A percentile compares a stretch with the other conserved stretches of the same genome.
Evolutionary conservation across 2,329 filamentous ascomycete genomes (phyloP).

Genomic region (Byssothecium circinans): DNA sequence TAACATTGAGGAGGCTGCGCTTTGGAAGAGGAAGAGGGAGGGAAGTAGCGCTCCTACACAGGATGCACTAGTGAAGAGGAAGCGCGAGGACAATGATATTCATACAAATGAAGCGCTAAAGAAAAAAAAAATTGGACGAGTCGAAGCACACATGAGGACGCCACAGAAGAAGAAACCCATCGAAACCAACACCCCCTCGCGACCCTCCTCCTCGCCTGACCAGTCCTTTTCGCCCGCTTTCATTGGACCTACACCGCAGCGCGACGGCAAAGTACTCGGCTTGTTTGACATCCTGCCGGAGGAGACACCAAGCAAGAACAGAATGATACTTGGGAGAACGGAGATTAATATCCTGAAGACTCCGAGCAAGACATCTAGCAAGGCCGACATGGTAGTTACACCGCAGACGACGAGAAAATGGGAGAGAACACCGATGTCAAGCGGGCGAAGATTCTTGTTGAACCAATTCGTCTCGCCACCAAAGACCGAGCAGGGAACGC

Average conservation of each 20-base stretch:
- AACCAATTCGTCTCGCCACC: conserved; percentile 66
- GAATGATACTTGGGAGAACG: conserved; percentile 33
- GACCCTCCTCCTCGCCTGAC: conserved; percentile 6
- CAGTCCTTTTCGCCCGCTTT: conserved; percentile 36
- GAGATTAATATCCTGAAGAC: conserved; percentile 42
- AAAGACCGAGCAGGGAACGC: conserved; percentile 43
- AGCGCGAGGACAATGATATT: conserved; percentile 24
- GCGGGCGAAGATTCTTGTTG: conserved; percentile 63
- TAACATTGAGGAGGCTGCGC: conserved; percentile 25
- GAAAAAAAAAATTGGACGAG: not conserved
- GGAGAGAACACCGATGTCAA: conserved; percentile 53
- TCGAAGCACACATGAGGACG: not conserved
- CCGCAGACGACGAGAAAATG: conserved; percentile 33
- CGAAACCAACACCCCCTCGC: conserved; percentile 9
- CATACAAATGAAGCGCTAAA: not conserved
- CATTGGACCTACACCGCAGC: conserved; percentile 78
- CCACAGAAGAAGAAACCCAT: not conserved
- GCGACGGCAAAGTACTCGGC: conserved; percentile 74
- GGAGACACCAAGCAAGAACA: conserved; percentile 46
- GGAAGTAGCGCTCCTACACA: not conserved
- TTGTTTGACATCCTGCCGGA: conserved; percentile 72
- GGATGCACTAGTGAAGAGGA: conserved; percentile 26
- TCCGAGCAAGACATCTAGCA: conserved; percentile 38
- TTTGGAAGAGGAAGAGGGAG: conserved; percentile 2
- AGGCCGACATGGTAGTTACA: conserved; percentile 30